Evolutionary conservation across 1,139 yeast species (phyloP).

Genomic region (Nakaseomyces nivariensis): DNA sequence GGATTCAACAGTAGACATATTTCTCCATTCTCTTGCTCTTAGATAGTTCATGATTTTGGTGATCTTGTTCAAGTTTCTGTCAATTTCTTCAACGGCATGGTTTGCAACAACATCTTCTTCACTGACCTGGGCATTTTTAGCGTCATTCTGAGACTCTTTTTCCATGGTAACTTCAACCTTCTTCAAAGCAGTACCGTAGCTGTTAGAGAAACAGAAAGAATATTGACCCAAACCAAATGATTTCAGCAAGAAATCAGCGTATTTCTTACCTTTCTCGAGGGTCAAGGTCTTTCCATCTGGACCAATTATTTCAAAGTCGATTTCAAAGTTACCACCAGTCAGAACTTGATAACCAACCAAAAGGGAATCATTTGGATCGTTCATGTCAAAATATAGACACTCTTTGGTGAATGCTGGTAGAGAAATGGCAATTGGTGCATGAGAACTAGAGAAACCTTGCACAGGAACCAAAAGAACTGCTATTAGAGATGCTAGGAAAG

Average conservation of each 20-base stretch:
- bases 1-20: conserved; percentile 59
- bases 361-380: conserved; percentile 30
- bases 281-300: conserved; percentile 51
- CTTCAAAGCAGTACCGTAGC: conserved; percentile 56
- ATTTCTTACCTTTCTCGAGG: conserved; percentile 44
- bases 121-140: conserved; percentile 36
- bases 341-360: conserved; percentile 41
- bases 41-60: conserved; percentile 51
- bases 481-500: conserved; percentile 8
- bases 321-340: conserved; percentile 60
- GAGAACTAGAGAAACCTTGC: conserved; percentile 13
- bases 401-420: conserved; percentile 35
- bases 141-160: conserved; percentile 29
- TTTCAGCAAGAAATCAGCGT: conserved; percentile 49
- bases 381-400: conserved; percentile 32
- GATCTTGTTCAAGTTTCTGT: conserved; percentile 48
- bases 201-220: conserved; percentile 57
- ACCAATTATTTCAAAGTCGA: conserved; percentile 50
- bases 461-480: conserved; percentile 4
- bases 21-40: conserved; percentile 66
- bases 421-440: conserved; percentile 29
- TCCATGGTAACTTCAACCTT: conserved; percentile 56
- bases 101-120: conserved; percentile 48
- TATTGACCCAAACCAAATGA: conserved; percentile 49
- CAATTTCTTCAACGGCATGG: conserved; percentile 48